These are phyloP conservation scores for Cardamine chenopodiifolia DNA, from an alignment of 345 rosid genomes.

Conservation along the genomic window DNA sequence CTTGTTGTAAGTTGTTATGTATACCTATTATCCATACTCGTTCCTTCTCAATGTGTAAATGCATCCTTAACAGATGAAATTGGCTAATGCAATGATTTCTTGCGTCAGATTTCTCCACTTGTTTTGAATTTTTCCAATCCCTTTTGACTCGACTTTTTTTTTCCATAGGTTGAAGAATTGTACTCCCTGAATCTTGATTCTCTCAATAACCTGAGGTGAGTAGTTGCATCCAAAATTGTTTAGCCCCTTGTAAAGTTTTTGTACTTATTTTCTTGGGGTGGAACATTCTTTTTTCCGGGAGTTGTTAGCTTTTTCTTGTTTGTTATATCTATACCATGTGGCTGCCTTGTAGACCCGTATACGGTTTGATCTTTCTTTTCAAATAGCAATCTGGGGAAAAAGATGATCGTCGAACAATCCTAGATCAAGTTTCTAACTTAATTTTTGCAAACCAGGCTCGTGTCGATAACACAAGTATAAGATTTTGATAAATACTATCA, in stretches of 20 bases:
- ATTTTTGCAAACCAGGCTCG: conserved; percentile 94
- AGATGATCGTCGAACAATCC: conserved; percentile 83
- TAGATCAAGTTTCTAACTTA: conserved; percentile 75
- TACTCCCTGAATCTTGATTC: conserved; percentile 90
- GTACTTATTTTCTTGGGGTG: background rate
- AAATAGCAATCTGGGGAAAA: conserved; percentile 94
- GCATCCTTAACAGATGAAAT: background rate
- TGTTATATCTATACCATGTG: conserved; percentile 12
- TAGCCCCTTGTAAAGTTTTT: background rate
- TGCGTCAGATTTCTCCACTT: background rate
- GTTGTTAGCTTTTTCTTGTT: background rate
- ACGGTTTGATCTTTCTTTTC: conserved; percentile 95
- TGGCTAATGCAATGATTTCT: background rate
- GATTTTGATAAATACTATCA: background rate
- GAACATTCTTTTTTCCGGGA: background rate
- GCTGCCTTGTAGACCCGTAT: conserved; percentile 69
- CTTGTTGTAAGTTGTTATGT: background rate
- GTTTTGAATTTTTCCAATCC: background rate
- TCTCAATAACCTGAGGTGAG: conserved; percentile 81
- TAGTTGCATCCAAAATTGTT: conserved; percentile 7
- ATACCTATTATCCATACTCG: background rate
- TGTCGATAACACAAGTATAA: background rate
- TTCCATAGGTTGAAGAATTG: conserved; percentile 85
- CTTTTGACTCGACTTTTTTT: background rate
- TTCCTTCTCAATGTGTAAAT: background rate